A percentile compares a stretch with the other conserved stretches of the same genome.
These are phyloP conservation scores for Fusarium sp. DNA, from an alignment of 2,329 filamentous ascomycete species.

Conservation along the genomic window DNA sequence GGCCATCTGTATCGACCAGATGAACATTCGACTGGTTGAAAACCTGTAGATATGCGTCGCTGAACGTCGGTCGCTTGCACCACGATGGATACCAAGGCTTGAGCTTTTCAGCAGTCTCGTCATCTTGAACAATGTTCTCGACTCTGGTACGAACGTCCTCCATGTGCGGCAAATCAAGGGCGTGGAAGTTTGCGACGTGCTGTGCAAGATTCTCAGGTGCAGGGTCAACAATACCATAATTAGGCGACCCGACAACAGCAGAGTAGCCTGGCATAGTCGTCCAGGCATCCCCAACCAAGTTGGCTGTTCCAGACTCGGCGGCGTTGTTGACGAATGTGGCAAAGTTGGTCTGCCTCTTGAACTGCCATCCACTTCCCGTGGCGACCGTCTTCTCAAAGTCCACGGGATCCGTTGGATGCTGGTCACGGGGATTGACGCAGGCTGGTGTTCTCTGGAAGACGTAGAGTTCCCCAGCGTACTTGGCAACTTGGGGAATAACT, in stretches of 20 bases:
- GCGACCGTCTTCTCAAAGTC: background rate
- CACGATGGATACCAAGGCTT: slow-evolving; percentile 64
- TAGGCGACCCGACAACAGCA: background rate
- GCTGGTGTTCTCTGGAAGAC: slow-evolving; percentile 15
- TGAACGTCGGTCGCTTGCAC: slow-evolving; percentile 74
- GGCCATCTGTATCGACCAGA: slow-evolving; percentile 64
- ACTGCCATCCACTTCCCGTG: slow-evolving; percentile 1
- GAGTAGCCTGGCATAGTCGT: background rate
- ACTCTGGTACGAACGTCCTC: slow-evolving; percentile 1
- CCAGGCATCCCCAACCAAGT: background rate
- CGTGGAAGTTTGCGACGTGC: background rate
- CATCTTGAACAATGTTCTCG: slow-evolving; percentile 4
- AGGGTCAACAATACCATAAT: background rate
- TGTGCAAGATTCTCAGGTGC: background rate
- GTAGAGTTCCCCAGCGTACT: slow-evolving; percentile 12
- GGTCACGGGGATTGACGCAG: background rate
- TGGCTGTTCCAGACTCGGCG: background rate
- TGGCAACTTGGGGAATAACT: slow-evolving; percentile 4
- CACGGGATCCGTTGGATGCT: slow-evolving; percentile 3
- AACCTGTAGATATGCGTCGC: slow-evolving; percentile 66
- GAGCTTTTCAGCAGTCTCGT: background rate
- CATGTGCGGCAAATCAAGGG: background rate
- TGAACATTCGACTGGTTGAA: slow-evolving; percentile 71
- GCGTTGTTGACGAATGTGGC: background rate
- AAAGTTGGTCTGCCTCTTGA: slow-evolving; percentile 5